Percentiles rank a stretch among this genome's conserved stretches.
phyloP scores from a whole-genome alignment of 2,329 filamentous ascomycete species.

The Colletotrichum sp. region DNA sequence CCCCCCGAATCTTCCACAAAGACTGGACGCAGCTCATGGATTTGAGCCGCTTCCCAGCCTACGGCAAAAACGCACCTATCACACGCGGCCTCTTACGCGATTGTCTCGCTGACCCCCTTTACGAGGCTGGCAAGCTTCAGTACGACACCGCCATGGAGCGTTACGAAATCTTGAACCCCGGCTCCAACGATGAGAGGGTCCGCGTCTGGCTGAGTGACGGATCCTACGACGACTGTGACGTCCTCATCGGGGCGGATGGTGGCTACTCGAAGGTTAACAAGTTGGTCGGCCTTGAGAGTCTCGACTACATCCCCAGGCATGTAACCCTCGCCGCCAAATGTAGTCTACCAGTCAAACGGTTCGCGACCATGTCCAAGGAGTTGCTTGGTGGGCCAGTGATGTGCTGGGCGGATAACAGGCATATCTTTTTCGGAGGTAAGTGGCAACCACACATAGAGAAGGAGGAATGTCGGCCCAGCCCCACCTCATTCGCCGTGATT shows the following conservation, averaged over 20 bases:
- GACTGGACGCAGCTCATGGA: neutral
- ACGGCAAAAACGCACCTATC: neutral
- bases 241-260: neutral
- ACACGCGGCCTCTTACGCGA: neutral
- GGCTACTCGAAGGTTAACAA: neutral
- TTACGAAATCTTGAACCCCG: neutral
- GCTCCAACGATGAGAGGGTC: neutral
- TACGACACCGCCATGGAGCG: neutral
- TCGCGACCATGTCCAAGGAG: neutral
- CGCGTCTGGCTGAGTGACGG: neutral
- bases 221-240: neutral
- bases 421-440: neutral
- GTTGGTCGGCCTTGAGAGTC: neutral
- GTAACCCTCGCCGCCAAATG: neutral
- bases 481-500: neutral
- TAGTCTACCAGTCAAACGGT: neutral
- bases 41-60: neutral
- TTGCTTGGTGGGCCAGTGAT: neutral
- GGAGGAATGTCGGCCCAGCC: neutral
- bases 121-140: neutral
- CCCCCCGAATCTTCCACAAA: neutral
- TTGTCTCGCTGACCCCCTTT: neutral
- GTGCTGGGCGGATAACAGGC: neutral
- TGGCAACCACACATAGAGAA: neutral
- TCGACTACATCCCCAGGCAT: neutral